Evolutionary conservation across 108 stramenopile species (phyloP).

Genomic region (Cyclotella baltica): DNA sequence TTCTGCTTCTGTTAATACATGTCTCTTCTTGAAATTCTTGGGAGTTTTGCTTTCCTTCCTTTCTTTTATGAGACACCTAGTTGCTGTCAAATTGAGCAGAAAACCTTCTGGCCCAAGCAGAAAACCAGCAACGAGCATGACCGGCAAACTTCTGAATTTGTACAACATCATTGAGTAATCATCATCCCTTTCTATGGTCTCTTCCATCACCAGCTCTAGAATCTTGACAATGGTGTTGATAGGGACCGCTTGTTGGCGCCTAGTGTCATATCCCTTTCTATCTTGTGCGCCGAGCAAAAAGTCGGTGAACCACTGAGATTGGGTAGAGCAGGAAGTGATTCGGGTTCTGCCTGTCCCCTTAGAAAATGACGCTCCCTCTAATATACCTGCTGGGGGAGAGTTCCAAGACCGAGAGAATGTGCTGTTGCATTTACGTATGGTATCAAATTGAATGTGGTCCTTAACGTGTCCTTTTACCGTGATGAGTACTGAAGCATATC

Average conservation of each 20-base stretch:
- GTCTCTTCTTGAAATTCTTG: background rate
- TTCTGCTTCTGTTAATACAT: background rate
- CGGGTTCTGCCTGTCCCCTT: background rate
- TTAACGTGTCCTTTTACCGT: background rate
- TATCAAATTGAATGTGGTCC: slow-evolving; percentile 15
- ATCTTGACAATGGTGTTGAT: slow-evolving; percentile 9
- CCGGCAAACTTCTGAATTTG: slow-evolving; percentile 15
- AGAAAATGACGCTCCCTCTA: slow-evolving; percentile 13
- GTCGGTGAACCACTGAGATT: slow-evolving; percentile 18
- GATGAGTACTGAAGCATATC: slow-evolving; percentile 25
- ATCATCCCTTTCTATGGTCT: background rate
- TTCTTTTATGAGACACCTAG: background rate
- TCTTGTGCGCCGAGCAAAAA: background rate
- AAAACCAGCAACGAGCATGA: background rate
- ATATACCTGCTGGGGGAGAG: slow-evolving; percentile 5
- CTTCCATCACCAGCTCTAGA: background rate
- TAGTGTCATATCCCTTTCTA: slow-evolving; percentile 13
- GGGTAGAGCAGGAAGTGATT: no score
- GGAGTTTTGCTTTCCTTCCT: slow-evolving; percentile 3
- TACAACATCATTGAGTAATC: background rate
- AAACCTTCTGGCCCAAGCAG: slow-evolving; percentile 17
- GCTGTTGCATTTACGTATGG: background rate
- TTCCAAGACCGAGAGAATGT: slow-evolving; percentile 19
- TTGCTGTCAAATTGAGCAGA: slow-evolving; percentile 1
- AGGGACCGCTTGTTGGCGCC: background rate